Evolutionary conservation across 2,329 filamentous ascomycete species (phyloP).

Genomic region (Pseudogymnoascus sp.): DNA sequence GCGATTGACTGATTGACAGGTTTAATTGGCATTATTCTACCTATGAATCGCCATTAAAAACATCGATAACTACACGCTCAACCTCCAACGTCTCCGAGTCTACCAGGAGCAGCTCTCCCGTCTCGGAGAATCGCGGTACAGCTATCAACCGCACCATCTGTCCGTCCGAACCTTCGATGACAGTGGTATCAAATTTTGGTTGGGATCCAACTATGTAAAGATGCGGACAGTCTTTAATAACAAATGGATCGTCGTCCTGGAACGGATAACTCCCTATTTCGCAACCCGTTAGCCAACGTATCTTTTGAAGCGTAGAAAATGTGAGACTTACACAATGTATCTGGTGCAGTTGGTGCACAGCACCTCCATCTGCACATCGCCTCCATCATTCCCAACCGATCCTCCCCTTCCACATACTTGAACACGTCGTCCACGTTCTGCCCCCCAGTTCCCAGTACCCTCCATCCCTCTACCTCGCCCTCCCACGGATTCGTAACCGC

Average conservation of each 20-base stretch:
- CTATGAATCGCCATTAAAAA: constrained; percentile 13
- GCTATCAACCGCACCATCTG: constrained; percentile 73
- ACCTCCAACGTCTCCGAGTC: constrained; percentile 81
- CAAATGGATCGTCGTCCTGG: constrained; percentile 86
- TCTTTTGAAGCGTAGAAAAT: not conserved
- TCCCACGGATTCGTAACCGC: constrained; percentile 90
- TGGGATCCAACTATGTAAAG: constrained; percentile 88
- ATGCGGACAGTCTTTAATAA: constrained; percentile 79
- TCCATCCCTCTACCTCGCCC: constrained; percentile 83
- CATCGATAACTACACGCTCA: constrained; percentile 56
- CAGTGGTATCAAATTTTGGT: constrained; percentile 65
- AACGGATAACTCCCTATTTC: constrained; percentile 84
- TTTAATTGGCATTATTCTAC: constrained; percentile 4
- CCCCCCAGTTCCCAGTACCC: constrained; percentile 77
- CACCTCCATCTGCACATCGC: constrained; percentile 89
- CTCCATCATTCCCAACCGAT: constrained; percentile 85
- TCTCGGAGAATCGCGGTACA: constrained; percentile 74
- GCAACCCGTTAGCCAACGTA: not conserved
- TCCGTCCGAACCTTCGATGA: constrained; percentile 60
- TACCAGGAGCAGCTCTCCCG: constrained; percentile 72
- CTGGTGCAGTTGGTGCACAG: constrained; percentile 86
- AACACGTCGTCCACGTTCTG: constrained; percentile 93
- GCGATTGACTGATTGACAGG: not conserved
- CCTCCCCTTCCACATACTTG: constrained; percentile 77
- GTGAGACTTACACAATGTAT: constrained; percentile 75